Percentiles rank a stretch among this genome's conserved stretches.
These are phyloP conservation scores for Psidium guajava DNA, from an alignment of 345 rosid species.

Conservation along the genomic window DNA sequence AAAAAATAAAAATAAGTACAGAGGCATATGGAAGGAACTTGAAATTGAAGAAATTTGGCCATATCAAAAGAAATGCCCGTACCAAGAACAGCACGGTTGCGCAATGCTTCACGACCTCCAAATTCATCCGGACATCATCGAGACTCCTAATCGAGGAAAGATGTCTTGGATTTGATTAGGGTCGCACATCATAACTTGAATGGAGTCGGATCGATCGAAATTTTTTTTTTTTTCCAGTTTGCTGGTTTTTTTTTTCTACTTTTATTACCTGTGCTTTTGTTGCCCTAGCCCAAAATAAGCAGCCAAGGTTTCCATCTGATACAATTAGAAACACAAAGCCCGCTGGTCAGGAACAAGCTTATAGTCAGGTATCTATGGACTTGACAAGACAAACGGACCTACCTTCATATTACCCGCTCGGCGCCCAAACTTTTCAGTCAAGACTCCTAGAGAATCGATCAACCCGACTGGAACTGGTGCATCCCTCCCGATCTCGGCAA, in stretches of 20 bases:
- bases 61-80: not conserved
- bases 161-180: not conserved
- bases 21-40: not conserved
- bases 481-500: conserved; percentile 42
- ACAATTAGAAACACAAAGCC: not conserved
- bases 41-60: not conserved
- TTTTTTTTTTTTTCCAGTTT: not conserved
- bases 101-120: conserved; percentile 82
- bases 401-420: conserved; percentile 98
- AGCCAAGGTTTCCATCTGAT: conserved; percentile 86
- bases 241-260: not conserved
- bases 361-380: not conserved
- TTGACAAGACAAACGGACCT: not conserved
- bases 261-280: conserved; percentile 68
- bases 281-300: conserved; percentile 82
- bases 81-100: conserved; percentile 90
- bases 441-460: conserved; percentile 73
- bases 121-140: conserved; percentile 81
- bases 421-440: conserved; percentile 60
- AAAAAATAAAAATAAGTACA: not conserved
- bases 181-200: not conserved
- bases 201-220: not conserved
- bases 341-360: not conserved
- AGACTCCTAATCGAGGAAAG: conserved; percentile 43
- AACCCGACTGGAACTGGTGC: conserved; percentile 62